These are phyloP conservation scores for Candida taoyuanica DNA, from an alignment of 805 yeast genomes.

Conservation along the genomic window DNA sequence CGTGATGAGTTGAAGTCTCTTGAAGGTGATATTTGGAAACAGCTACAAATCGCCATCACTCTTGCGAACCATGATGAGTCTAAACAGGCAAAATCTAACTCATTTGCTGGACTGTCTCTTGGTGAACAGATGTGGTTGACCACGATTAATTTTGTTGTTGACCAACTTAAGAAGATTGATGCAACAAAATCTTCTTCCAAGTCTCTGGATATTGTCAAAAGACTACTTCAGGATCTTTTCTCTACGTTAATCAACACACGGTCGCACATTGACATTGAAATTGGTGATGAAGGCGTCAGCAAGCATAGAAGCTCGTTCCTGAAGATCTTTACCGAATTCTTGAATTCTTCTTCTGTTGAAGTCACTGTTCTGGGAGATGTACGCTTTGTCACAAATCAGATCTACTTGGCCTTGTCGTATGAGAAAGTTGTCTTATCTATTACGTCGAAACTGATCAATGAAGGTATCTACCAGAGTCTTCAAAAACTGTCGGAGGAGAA, in stretches of 20 bases:
- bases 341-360: conserved; percentile 43
- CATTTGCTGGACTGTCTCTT: conserved; percentile 18
- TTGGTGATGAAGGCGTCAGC: conserved; percentile 15
- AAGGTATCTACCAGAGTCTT: conserved; percentile 48
- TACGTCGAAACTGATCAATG: conserved; percentile 50
- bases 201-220: conserved; percentile 33
- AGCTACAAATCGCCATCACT: conserved; percentile 31
- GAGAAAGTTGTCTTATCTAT: conserved; percentile 53
- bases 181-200: conserved; percentile 10
- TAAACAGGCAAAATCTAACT: conserved; percentile 1
- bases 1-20: conserved; percentile 11
- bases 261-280: conserved; percentile 21
- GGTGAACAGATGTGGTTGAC: conserved; percentile 37
- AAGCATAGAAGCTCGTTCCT: conserved; percentile 39
- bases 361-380: conserved; percentile 56
- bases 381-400: conserved; percentile 53
- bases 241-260: conserved; percentile 34
- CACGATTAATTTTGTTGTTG: conserved; percentile 37
- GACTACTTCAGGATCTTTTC: conserved; percentile 39
- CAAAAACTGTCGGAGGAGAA: conserved; percentile 37
- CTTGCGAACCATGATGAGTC: conserved; percentile 25
- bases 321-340: conserved; percentile 48
- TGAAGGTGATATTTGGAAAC: conserved; percentile 34
- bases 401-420: conserved; percentile 58
- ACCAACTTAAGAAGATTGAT: conserved; percentile 29